phyloP scores from a whole-genome alignment of 768 basidiomycete species.

The Trametes maxima region DNA sequence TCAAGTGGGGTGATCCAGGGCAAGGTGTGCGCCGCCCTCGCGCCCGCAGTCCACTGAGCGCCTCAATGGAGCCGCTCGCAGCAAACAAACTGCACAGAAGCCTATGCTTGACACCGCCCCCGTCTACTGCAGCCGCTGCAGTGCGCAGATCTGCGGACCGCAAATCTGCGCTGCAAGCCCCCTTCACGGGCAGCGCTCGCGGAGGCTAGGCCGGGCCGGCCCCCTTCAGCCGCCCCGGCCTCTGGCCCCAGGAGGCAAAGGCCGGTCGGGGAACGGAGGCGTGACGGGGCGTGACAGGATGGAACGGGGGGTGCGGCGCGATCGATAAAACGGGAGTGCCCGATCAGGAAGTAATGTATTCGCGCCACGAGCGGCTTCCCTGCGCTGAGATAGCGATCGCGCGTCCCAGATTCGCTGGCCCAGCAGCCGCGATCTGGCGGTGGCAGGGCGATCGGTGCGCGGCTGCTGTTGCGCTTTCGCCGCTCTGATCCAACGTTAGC shows the following conservation, averaged over 20 bases:
- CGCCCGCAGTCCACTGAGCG: too few relatives aligned
- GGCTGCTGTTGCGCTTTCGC: not conserved
- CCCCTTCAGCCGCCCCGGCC: too few relatives aligned
- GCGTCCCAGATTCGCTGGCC: constrained; percentile 1
- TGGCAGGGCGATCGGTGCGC: not conserved
- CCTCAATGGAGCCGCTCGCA: too few relatives aligned
- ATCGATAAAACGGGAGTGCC: constrained; percentile 9
- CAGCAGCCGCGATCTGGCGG: not conserved
- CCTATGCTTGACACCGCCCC: not conserved
- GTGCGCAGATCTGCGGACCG: not conserved
- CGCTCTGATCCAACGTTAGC: not conserved
- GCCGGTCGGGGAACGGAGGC: too few relatives aligned
- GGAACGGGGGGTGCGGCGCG: constrained; percentile 3
- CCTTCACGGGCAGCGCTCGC: too few relatives aligned
- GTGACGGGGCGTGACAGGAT: too few relatives aligned
- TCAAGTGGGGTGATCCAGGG: too few relatives aligned
- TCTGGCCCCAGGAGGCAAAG: too few relatives aligned
- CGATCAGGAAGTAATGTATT: constrained; percentile 8
- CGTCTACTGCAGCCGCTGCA: not conserved
- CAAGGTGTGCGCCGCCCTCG: too few relatives aligned
- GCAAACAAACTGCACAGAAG: not conserved
- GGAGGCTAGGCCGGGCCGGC: not conserved
- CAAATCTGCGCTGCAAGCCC: not conserved
- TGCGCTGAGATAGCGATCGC: not conserved
- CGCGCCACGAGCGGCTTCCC: constrained; percentile 1